Percentiles rank a stretch among this genome's conserved stretches.
phyloP scores from a whole-genome alignment of 345 rosid species.

The Hibiscus mutabilis region DNA sequence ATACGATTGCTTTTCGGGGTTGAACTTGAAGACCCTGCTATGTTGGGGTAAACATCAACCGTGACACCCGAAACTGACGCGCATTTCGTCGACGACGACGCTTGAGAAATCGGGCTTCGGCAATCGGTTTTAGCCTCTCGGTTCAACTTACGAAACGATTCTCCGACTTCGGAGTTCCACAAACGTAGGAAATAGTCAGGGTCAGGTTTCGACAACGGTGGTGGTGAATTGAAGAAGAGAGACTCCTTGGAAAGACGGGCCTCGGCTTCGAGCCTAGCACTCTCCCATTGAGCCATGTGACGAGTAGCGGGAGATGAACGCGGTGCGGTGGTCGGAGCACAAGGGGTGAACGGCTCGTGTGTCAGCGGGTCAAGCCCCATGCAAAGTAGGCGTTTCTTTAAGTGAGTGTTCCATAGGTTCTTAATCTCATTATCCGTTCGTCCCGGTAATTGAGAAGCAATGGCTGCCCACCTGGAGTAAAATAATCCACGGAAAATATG shows the following conservation, averaged over 20 bases:
- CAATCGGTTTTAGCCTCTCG: slow-evolving; percentile 26
- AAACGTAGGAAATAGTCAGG: slow-evolving; percentile 69
- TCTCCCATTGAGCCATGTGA: slow-evolving; percentile 99
- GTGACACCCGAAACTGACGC: slow-evolving; percentile 45
- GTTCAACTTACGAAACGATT: slow-evolving; percentile 50
- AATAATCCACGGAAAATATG: background rate
- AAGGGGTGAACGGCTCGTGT: slow-evolving; percentile 52
- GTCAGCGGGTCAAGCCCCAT: slow-evolving; percentile 89
- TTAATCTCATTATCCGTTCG: slow-evolving; percentile 96
- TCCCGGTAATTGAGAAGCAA: slow-evolving; percentile 88
- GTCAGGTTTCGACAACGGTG: slow-evolving; percentile 20
- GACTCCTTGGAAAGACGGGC: slow-evolving; percentile 80
- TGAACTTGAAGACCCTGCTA: slow-evolving; percentile 18
- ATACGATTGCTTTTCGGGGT: slow-evolving; percentile 23
- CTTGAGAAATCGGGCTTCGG: slow-evolving; percentile 46
- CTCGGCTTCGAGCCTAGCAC: slow-evolving; percentile 95
- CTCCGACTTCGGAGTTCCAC: slow-evolving; percentile 93
- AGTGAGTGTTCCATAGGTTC: slow-evolving; percentile 96
- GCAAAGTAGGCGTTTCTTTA: slow-evolving; percentile 70
- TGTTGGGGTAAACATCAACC: slow-evolving; percentile 20
- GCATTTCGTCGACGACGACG: slow-evolving; percentile 47
- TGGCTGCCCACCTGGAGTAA: slow-evolving; percentile 84
- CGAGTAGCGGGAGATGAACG: slow-evolving; percentile 56
- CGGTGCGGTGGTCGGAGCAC: slow-evolving; percentile 33
- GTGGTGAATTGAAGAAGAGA: slow-evolving; percentile 36